These are phyloP conservation scores for Fusarium virguliforme DNA, from an alignment of 2,329 filamentous ascomycete genomes.

Conservation along the genomic window DNA sequence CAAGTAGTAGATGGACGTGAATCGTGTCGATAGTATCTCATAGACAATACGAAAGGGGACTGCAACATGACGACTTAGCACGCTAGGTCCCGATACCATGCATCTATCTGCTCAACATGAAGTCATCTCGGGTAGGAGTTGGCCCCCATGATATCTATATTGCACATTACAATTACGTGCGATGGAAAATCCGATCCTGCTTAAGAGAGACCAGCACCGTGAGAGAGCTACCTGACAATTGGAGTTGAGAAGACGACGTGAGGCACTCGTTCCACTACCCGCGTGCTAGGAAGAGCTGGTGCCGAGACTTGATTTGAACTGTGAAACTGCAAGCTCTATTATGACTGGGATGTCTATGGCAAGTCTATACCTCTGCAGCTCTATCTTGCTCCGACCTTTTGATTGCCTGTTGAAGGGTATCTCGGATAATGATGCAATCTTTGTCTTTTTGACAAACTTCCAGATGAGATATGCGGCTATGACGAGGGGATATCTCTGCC, in stretches of 20 bases:
- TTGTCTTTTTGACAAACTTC: constrained; percentile 77
- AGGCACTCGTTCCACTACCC: not conserved
- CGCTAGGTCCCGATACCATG: too few relatives aligned
- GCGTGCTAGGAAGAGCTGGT: not conserved
- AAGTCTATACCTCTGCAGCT: constrained; percentile 10
- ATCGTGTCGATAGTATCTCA: too few relatives aligned
- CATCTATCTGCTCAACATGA: not conserved
- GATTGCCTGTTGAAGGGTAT: constrained; percentile 70
- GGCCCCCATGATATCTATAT: not conserved
- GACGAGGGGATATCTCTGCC: constrained; percentile 73
- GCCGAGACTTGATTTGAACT: not conserved
- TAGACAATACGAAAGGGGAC: too few relatives aligned
- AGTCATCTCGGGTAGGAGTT: not conserved
- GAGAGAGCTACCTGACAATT: not conserved
- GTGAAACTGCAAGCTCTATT: not conserved
- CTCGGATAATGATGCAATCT: constrained; percentile 65
- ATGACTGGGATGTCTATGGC: not conserved
- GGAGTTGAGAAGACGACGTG: not conserved
- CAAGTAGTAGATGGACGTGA: too few relatives aligned
- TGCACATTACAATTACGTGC: too few relatives aligned
- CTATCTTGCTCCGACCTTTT: constrained; percentile 34
- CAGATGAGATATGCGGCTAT: constrained; percentile 71
- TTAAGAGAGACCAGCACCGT: not conserved
- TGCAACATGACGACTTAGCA: too few relatives aligned
- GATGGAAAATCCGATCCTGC: too few relatives aligned